Percentiles rank a stretch among this genome's conserved stretches.
These are phyloP conservation scores for Aspergillus funiculosus DNA, from an alignment of 495 filamentous ascomycete species.

Conservation along the genomic window DNA sequence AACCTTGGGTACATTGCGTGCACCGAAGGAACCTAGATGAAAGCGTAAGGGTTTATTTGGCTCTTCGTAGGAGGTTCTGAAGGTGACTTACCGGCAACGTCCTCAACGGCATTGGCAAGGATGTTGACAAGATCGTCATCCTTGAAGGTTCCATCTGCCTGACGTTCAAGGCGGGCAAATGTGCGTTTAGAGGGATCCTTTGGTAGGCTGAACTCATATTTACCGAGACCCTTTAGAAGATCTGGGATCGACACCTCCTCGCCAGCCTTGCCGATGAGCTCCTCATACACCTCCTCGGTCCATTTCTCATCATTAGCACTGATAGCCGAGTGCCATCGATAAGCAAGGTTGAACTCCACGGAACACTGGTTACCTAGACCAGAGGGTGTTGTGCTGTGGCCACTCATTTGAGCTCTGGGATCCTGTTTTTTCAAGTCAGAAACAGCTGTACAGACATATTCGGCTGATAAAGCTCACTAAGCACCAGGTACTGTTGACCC, in stretches of 20 bases:
- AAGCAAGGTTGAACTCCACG: conserved; percentile 66
- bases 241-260: conserved; percentile 46
- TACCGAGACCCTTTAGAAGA: conserved; percentile 48
- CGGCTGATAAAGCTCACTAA: conserved; percentile 43
- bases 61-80: not conserved
- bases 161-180: conserved; percentile 53
- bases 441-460: too few relatives aligned
- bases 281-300: conserved; percentile 54
- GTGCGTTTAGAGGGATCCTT: conserved; percentile 49
- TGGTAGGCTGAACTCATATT: conserved; percentile 46
- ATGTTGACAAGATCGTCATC: conserved; percentile 61
- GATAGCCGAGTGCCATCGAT: conserved; percentile 65
- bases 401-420: conserved; percentile 42
- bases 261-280: conserved; percentile 51
- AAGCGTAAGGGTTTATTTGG: not conserved
- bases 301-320: conserved; percentile 60
- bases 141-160: conserved; percentile 51
- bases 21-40: conserved; percentile 47
- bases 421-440: conserved; percentile 22
- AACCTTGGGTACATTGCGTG: conserved; percentile 54
- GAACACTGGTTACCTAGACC: conserved; percentile 63
- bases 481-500: conserved; percentile 71
- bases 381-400: conserved; percentile 52
- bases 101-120: conserved; percentile 53
- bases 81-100: conserved; percentile 45